These are phyloP conservation scores for Artomyces pyxidatus DNA, from an alignment of 768 basidiomycete genomes.

Conservation along the genomic window DNA sequence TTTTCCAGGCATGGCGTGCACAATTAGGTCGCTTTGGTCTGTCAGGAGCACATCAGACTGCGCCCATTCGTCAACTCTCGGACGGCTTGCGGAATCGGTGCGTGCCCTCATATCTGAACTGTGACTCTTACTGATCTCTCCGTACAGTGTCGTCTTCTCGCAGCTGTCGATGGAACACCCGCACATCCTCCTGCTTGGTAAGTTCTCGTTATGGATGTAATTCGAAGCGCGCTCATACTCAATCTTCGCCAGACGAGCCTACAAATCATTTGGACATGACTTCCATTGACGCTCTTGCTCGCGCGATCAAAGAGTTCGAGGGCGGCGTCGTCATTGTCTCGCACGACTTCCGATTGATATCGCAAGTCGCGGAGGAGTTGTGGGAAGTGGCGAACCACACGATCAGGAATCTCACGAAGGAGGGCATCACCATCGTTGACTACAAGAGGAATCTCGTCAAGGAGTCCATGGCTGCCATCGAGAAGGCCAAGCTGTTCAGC, in stretches of 20 bases:
- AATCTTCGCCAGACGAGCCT: constrained; percentile 59
- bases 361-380: constrained; percentile 95
- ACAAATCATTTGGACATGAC: constrained; percentile 98
- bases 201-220: constrained; percentile 18
- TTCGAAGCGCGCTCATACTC: constrained; percentile 1
- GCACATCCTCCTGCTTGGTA: constrained; percentile 82
- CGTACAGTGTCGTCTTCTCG: constrained; percentile 80
- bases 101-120: constrained; percentile 20
- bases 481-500: constrained; percentile 90
- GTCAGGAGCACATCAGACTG: constrained; percentile 87
- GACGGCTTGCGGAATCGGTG: constrained; percentile 95
- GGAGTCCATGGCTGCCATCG: constrained; percentile 79
- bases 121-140: constrained; percentile 10
- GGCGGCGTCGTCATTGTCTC: constrained; percentile 99
- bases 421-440: constrained; percentile 84
- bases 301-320: constrained; percentile 93
- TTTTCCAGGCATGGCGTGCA: constrained; percentile 75
- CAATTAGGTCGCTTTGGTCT: constrained; percentile 96
- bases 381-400: constrained; percentile 98
- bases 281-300: constrained; percentile 93
- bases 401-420: constrained; percentile 86
- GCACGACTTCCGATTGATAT: constrained; percentile 98
- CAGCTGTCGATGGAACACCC: constrained; percentile 97
- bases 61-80: constrained; percentile 88
- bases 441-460: constrained; percentile 86